Evolutionary conservation across 768 basidiomycete genomes (phyloP), one percentile per base, ranked within the genome.

Genomic region (Auriscalpium microsporum): DNA sequence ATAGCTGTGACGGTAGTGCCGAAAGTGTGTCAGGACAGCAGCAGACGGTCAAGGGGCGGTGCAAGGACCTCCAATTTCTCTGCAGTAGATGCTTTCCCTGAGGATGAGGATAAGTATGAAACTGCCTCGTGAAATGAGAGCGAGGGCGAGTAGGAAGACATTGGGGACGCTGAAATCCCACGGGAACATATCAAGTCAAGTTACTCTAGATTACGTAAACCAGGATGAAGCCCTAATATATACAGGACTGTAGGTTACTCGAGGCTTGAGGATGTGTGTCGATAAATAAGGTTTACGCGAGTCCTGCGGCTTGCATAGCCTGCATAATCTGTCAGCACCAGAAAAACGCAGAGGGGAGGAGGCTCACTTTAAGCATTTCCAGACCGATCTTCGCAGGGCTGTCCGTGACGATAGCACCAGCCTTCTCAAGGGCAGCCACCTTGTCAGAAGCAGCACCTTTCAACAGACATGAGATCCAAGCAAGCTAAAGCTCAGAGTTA

Each of bases 331-430:
- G 58, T 38, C 37, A 53, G 49, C 35, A 37, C 44, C 23, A 58
- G 34, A 58, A 60, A 52, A 56, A 56, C 48, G 52, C 21, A 54
- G 52, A 44, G 19, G 4, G 54, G 13, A 10, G 1, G 11, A 19
- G n/a, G 62, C 78, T 56, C 56, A 89, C 94, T 81, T 93, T 86
- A 60, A 94, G 77, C 82, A 99, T 92, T 65, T 90, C 80, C 38
- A 71, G 62, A 50, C 96, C 96, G 69, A 99, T 94, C 75, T 94
- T 87, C 1, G 96, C 94, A 10, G 96, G 96, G 69, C 90, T 94
- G 70, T 94, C 83, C 8, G 92, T 94, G 59, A 99, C 94, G 63
- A 94, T 79, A 33, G 81, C 96, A 57, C 96, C 96, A 40, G 96
- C 96, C 67, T 77, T 84, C 68, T 94, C 85, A 21, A 99, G 79